Percentiles rank a stretch among this genome's conserved stretches.
These are phyloP conservation scores for Sclerotinia trifoliorum DNA, from an alignment of 2,329 filamentous ascomycete species.

Conservation along the genomic window DNA sequence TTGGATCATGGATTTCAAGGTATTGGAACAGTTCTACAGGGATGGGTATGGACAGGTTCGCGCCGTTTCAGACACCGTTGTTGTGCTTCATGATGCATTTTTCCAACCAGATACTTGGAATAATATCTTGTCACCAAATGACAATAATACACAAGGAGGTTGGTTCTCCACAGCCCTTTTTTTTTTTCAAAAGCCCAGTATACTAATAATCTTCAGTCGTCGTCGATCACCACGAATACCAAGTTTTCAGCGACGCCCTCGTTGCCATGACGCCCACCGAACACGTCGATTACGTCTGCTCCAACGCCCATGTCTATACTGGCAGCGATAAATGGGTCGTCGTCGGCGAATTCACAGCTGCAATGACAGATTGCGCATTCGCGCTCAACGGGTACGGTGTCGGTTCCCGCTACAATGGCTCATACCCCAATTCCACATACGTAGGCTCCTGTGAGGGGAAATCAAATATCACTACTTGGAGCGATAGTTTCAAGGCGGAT, in stretches of 20 bases:
- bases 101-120: constrained; percentile 57
- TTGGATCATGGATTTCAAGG: constrained; percentile 40
- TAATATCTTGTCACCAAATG: constrained; percentile 52
- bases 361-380: constrained; percentile 60
- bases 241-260: constrained; percentile 56
- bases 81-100: constrained; percentile 62
- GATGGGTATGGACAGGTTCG: constrained; percentile 51
- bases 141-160: constrained; percentile 45
- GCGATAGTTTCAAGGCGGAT: constrained; percentile 46
- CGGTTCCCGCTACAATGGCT: constrained; percentile 58
- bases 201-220: constrained; percentile 47
- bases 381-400: constrained; percentile 55
- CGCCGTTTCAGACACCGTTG: constrained; percentile 46
- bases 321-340: constrained; percentile 64
- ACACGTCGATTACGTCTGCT: constrained; percentile 58
- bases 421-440: constrained; percentile 46
- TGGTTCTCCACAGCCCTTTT: constrained; percentile 48
- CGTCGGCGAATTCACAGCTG: constrained; percentile 67
- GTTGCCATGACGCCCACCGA: constrained; percentile 50
- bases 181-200: constrained; percentile 50
- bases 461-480: constrained; percentile 48
- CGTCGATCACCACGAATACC: constrained; percentile 69
- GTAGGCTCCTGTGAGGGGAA: constrained; percentile 56
- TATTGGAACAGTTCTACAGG: constrained; percentile 45
- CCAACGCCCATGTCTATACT: constrained; percentile 48